Evolutionary conservation across 2,329 filamentous ascomycete genomes (phyloP).

Genomic region (Epichloe sp.): DNA sequence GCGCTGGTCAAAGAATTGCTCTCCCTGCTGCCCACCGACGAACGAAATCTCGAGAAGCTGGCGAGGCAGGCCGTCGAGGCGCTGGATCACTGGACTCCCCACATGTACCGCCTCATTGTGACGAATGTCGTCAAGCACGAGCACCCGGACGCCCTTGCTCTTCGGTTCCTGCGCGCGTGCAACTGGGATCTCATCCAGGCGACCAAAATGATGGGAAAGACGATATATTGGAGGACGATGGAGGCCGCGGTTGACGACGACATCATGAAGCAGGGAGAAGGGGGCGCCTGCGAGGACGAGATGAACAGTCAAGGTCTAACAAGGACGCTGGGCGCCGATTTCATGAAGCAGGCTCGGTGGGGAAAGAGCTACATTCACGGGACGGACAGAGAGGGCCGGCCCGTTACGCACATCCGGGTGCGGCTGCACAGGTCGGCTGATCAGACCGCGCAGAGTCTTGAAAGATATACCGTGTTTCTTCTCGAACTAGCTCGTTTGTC

Average conservation of each 20-base stretch:
- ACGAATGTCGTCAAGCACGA: constrained; percentile 89
- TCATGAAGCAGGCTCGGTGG: constrained; percentile 66
- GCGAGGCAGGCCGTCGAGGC: constrained; percentile 69
- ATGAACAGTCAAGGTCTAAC: constrained; percentile 39
- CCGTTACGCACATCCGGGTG: constrained; percentile 68
- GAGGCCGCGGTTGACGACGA: constrained; percentile 78
- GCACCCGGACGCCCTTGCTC: constrained; percentile 65
- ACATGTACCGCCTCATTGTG: constrained; percentile 60
- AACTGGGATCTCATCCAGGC: constrained; percentile 88
- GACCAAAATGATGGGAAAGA: constrained; percentile 77
- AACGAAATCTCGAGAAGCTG: constrained; percentile 77
- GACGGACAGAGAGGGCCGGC: constrained; percentile 61
- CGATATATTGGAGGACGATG: constrained; percentile 70
- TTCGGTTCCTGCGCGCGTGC: constrained; percentile 65
- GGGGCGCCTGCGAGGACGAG: constrained; percentile 43
- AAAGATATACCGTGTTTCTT: constrained; percentile 73
- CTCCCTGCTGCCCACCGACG: constrained; percentile 30
- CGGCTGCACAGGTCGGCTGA: constrained; percentile 65
- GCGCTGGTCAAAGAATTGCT: constrained; percentile 18
- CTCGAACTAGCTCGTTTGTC: constrained; percentile 82
- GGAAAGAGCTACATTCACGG: constrained; percentile 84
- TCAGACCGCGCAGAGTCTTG: constrained; percentile 61
- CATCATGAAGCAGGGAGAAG: constrained; percentile 60
- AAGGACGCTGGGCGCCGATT: constrained; percentile 57
- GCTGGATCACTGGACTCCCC: constrained; percentile 57